Evolutionary conservation across 768 basidiomycete species (phyloP), one percentile per base, ranked within the genome.

Genomic region (Serendipita sp.): DNA sequence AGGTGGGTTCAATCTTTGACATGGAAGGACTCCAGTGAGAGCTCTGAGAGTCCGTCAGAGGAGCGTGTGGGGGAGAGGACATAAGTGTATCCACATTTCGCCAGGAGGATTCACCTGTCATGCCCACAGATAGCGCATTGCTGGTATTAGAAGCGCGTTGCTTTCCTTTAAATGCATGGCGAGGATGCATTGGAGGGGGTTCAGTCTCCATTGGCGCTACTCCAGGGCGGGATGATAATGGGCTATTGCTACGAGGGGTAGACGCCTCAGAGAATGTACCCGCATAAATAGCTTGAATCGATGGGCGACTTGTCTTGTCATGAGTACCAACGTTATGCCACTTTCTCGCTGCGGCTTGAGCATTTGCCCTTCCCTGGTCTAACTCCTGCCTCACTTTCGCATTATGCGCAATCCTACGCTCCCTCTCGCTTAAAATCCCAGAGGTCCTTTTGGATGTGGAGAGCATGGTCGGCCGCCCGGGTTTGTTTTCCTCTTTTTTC

Each of bases 131-230:
- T n/a, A n/a, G n/a, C n/a, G n/a, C n/a, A n/a, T n/a, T n/a, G n/a
- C n/a, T n/a, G n/a, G n/a, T n/a, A n/a, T n/a, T n/a, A n/a, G n/a
- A n/a, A n/a, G n/a, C n/a, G n/a, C n/a, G n/a, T n/a, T n/a, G 53
- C 31, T 58, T 58, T 26, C 53, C 53, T 58, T 28, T 58, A n/a
- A 58, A 58, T 28, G 53, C 53, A 28, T 58, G 53, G 11, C 53
- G 53, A 24, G 53, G 53, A 58, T 58, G 53, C 22, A 58, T 33
- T 9, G 53, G 22, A 17, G 53, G 45, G 17, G 45, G n/a, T 22
- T 38, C 34, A 5, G 14, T 14, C 14, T 38, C 34, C 34, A 38
- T 38, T 14, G 34, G 34, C 14, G 14, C 34, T 38, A 14, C 34
- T n/a, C 14, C 14, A 38, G 7, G 7, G 20, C 45, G 45, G 26